phyloP scores from a whole-genome alignment of 352 stramenopile genomes.

The Phytophthora macrochlamydospora region DNA sequence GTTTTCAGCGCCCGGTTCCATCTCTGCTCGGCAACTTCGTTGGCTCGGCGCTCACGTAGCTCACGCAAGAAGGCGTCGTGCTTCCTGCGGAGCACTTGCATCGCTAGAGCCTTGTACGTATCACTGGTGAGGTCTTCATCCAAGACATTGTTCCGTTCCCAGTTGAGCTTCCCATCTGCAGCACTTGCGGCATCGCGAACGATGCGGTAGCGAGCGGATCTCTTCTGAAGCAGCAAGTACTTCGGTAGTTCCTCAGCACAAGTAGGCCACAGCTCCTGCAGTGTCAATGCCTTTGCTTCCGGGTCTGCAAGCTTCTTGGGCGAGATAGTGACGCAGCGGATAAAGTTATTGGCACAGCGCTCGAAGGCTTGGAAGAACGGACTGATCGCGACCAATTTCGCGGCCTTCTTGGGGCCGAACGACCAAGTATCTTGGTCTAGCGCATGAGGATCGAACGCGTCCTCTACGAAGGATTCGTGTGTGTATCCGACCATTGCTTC shows the following conservation, averaged over 20 bases:
- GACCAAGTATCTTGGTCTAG: constrained; percentile 38
- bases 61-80: constrained; percentile 52
- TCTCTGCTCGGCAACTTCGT: constrained; percentile 41
- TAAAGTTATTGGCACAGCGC: constrained; percentile 38
- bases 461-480: constrained; percentile 36
- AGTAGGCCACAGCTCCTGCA: constrained; percentile 57
- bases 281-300: constrained; percentile 8
- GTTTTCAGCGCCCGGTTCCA: constrained; percentile 45
- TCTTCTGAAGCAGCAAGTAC: constrained; percentile 63
- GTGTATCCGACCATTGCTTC: constrained; percentile 58
- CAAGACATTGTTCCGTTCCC: constrained; percentile 37
- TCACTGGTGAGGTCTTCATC: constrained; percentile 23
- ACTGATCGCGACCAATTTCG: constrained; percentile 18
- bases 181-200: constrained; percentile 19
- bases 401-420: constrained; percentile 31
- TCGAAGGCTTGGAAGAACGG: constrained; percentile 37
- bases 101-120: constrained; percentile 35
- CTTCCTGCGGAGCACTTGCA: constrained; percentile 60
- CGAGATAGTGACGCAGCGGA: constrained; percentile 26
- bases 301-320: constrained; percentile 8
- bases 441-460: constrained; percentile 44
- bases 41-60: constrained; percentile 39
- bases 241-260: constrained; percentile 53
- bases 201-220: constrained; percentile 54
- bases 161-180: constrained; percentile 27